Evolutionary conservation across 345 rosid species (phyloP).

Genomic region (Geranium brycei): DNA sequence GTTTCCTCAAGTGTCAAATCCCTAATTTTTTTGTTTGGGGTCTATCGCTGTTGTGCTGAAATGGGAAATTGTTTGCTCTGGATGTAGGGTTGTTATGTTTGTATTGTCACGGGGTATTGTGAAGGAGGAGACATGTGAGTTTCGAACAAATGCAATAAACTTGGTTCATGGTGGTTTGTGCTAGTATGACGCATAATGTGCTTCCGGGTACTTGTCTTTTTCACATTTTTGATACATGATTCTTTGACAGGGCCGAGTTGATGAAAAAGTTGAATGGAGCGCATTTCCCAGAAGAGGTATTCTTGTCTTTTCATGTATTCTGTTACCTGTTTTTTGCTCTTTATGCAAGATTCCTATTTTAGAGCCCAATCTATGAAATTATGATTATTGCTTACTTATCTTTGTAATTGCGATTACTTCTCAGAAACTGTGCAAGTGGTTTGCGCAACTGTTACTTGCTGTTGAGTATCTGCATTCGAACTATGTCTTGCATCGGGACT

Average conservation of each 20-base stretch:
- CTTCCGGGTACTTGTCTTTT: too few relatives aligned
- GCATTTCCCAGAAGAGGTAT: slow-evolving; percentile 85
- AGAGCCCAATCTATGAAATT: slow-evolving; percentile 1
- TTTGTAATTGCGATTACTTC: slow-evolving; percentile 5
- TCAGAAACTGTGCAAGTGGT: slow-evolving; percentile 99
- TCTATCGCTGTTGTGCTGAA: slow-evolving; percentile 8
- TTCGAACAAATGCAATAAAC: slow-evolving; percentile 1
- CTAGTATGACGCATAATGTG: too few relatives aligned
- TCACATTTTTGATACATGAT: background rate
- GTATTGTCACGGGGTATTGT: slow-evolving; percentile 97
- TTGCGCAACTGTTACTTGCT: slow-evolving; percentile 73
- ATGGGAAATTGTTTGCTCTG: slow-evolving; percentile 6
- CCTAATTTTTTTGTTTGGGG: background rate
- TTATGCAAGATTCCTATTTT: background rate
- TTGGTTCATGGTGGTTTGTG: slow-evolving; percentile 3
- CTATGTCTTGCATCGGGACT: slow-evolving; percentile 85
- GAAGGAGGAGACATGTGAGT: slow-evolving; percentile 99
- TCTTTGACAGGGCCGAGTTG: slow-evolving; percentile 61
- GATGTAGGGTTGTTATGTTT: slow-evolving; percentile 90
- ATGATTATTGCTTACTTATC: slow-evolving; percentile 2
- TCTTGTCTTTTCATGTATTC: background rate
- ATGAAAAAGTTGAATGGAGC: slow-evolving; percentile 90
- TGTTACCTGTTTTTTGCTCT: background rate
- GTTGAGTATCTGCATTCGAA: slow-evolving; percentile 96
- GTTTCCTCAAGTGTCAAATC: background rate